Evolutionary conservation across 352 stramenopile species (phyloP).

Genomic region (Discostella stelligera): DNA sequence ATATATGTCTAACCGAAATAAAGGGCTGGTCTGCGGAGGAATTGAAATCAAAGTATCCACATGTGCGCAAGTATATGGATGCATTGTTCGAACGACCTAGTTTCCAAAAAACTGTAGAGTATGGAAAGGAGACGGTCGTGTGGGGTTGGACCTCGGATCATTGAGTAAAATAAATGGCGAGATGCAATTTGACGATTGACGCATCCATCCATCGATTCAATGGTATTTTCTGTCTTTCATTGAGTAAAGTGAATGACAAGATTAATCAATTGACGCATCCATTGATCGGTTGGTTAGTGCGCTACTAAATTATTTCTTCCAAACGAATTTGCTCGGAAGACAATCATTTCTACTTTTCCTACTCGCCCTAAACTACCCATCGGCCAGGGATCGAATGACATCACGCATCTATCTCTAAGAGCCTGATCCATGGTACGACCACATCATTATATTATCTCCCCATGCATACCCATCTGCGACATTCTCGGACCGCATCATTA

Average conservation of each 20-base stretch:
- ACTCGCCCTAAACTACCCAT: too few species aligned
- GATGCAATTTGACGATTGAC: neutral
- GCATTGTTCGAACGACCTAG: constrained; percentile 51
- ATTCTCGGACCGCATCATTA: too few species aligned
- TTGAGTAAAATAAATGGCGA: constrained; percentile 9
- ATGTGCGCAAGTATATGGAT: constrained; percentile 67
- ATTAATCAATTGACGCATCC: neutral
- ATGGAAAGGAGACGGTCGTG: constrained; percentile 68
- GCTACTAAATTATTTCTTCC: neutral
- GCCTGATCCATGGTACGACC: too few species aligned
- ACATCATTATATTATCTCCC: too few species aligned
- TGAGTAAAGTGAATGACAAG: constrained; percentile 9
- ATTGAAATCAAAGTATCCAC: constrained; percentile 56
- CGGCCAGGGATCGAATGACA: too few species aligned
- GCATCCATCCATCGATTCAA: neutral
- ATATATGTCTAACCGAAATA: constrained; percentile 56
- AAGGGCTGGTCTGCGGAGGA: constrained; percentile 60
- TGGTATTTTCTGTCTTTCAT: constrained; percentile 16
- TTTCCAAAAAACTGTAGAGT: constrained; percentile 65
- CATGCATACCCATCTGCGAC: too few species aligned
- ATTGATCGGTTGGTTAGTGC: neutral
- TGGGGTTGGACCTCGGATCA: constrained; percentile 71
- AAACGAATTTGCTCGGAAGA: neutral
- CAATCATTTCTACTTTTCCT: too few species aligned
- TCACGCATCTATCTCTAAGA: too few species aligned